Evolutionary conservation across 371 early-diverging fungal species (phyloP).

Genomic region (Mortierella sp.): DNA sequence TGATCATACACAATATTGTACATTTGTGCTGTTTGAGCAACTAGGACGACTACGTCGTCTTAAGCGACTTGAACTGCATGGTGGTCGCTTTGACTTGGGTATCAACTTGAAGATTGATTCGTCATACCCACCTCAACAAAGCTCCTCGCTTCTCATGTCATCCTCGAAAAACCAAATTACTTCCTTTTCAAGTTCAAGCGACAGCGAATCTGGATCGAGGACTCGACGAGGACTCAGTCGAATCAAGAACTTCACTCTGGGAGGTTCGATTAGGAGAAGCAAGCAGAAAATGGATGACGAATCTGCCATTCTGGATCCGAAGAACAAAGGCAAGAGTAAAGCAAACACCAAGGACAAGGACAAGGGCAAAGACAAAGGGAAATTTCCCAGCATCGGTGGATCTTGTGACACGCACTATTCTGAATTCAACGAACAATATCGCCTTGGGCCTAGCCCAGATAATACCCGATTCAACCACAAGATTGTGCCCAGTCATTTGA

Average conservation of each 20-base stretch:
- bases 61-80: slow-evolving; percentile 24
- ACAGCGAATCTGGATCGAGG: not conserved
- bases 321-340: slow-evolving; percentile 9
- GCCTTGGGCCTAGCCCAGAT: too few species aligned
- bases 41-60: slow-evolving; percentile 24
- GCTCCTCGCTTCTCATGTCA: not conserved
- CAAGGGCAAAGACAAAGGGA: slow-evolving; percentile 11
- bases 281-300: not conserved
- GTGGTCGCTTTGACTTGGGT: slow-evolving; percentile 31
- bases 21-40: slow-evolving; percentile 23
- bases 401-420: not conserved
- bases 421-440: not conserved
- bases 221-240: slow-evolving; percentile 2
- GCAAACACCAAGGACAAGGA: slow-evolving; percentile 1
- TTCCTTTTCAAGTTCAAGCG: not conserved
- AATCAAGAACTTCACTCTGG: slow-evolving; percentile 11
- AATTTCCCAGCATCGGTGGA: not conserved
- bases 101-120: not conserved
- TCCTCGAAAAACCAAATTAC: not conserved
- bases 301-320: not conserved
- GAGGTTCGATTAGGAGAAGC: slow-evolving; percentile 4
- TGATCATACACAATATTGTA: slow-evolving; percentile 32
- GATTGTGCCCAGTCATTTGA: slow-evolving; percentile 14
- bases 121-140: not conserved
- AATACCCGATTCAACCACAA: not conserved